phyloP scores from a whole-genome alignment of 805 yeast species.

The Ascoidea asiatica region DNA sequence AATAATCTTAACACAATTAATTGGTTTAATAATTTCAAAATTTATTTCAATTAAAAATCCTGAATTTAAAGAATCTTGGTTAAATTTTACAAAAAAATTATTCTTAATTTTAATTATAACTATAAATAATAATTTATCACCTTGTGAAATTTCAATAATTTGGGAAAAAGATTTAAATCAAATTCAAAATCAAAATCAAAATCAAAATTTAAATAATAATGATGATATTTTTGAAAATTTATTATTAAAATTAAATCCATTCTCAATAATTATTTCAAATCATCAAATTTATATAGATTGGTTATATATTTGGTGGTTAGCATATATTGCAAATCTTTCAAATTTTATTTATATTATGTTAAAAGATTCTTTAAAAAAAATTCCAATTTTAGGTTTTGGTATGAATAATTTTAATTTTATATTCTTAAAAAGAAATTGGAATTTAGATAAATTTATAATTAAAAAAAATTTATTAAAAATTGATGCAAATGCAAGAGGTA shows the following conservation, averaged over 20 bases:
- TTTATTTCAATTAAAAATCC: conserved; percentile 16
- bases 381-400: conserved; percentile 78
- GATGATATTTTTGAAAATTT: too few species aligned
- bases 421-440: conserved; percentile 80
- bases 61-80: conserved; percentile 23
- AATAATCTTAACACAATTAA: conserved; percentile 31
- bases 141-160: conserved; percentile 38
- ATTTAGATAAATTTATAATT: conserved; percentile 40
- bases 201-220: conserved; percentile 14
- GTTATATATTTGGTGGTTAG: conserved; percentile 80
- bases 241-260: conserved; percentile 23
- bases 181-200: conserved; percentile 21
- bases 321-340: conserved; percentile 53
- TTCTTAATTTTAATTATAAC: conserved; percentile 44
- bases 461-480: conserved; percentile 4
- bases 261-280: conserved; percentile 64
- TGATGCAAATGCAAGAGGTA: too few species aligned
- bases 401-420: conserved; percentile 70
- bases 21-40: conserved; percentile 19
- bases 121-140: conserved; percentile 35
- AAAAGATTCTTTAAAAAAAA: conserved; percentile 53
- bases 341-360: conserved; percentile 60
- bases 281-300: conserved; percentile 94
- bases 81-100: conserved; percentile 41
- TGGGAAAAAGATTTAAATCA: conserved; percentile 23